Base-by-base conservation (phyloP, 2,329 filamentous ascomycete species). In the Fusarium pseudograminearum region DNA sequence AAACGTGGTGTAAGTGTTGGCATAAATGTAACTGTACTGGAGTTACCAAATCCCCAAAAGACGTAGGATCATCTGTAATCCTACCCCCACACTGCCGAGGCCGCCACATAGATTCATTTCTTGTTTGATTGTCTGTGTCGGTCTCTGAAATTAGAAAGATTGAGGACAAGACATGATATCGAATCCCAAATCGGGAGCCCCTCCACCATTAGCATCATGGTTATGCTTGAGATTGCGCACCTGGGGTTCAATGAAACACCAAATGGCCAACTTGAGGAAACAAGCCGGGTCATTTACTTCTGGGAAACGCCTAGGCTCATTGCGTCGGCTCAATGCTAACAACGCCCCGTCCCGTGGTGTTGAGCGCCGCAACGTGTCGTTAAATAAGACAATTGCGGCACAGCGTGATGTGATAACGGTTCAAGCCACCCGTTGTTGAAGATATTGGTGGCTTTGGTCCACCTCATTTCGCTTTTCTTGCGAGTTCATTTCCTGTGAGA, bases 401-500 rank as follows among this genome's bases (percentile, higher is more conserved):
- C 44, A 44, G 38, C 51, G 61, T 62, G 62, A 63, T 69, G 70
- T 73, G 72, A 72, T 59, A 61, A 67, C 52, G 67, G 60, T 67
- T 53, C 63, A 70, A 70, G 67, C 60, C 67, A 64, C 46, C 61
- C 61, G 47, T 59, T 24, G 48, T 57, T 61, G 59, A 71, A 57
- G 54, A 55, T 38, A 42, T 34, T 44, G 50, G 52, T 38, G 45
- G 42, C 57, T 66, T 51, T 66, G 58, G 51, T 51, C 65, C 63
- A 67, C 57, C 64, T 75, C 73, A 75, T 75, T 74, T 75, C 72
- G 71, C 67, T 66, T 67, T 63, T 47, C 51, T 64, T 33, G 61
- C 64, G 47, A 46, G 42, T 73, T 75, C 73, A 75, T 75, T 75
- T 75, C 73, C 72, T 69, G 24, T 30, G 30, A 46, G 59, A 57